Conservation (phyloP, 768 basidiomycete genomes). For the Panus rudis region DNA sequence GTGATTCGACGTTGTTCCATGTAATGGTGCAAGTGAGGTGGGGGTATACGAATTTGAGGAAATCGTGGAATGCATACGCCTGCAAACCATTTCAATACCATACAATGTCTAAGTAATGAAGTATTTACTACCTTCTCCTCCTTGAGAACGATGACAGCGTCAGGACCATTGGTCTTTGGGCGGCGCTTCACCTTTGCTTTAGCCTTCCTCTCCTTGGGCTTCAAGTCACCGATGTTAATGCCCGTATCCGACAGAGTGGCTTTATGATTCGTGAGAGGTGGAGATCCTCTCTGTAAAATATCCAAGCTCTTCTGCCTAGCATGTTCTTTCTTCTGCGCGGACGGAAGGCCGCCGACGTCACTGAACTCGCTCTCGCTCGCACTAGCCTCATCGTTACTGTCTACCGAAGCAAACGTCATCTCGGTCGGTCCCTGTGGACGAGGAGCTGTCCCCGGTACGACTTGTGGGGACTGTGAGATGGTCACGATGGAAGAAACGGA, state of each 20-base stretch:
- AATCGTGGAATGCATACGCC: slow-evolving; percentile 88
- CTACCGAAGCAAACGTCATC: slow-evolving; percentile 55
- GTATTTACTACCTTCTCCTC: slow-evolving; percentile 88
- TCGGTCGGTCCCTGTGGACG: slow-evolving; percentile 37
- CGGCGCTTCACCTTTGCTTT: slow-evolving; percentile 7
- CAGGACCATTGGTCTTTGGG: slow-evolving; percentile 35
- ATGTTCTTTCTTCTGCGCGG: slow-evolving; percentile 9
- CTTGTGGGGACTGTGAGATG: slow-evolving; percentile 65
- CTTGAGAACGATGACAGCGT: slow-evolving; percentile 83
- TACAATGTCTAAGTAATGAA: no score
- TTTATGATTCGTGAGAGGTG: no score
- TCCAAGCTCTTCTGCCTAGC: slow-evolving; percentile 50
- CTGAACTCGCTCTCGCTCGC: slow-evolving; percentile 25
- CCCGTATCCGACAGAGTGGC: not conserved
- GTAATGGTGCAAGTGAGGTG: slow-evolving; percentile 90
- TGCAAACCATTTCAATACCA: slow-evolving; percentile 19
- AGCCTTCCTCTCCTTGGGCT: not conserved
- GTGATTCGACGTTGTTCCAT: slow-evolving; percentile 90
- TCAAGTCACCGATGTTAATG: no score
- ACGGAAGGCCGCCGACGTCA: not conserved
- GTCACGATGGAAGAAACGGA: slow-evolving; percentile 82
- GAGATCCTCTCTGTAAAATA: slow-evolving; percentile 43
- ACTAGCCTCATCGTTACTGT: slow-evolving; percentile 45
- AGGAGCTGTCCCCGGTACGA: slow-evolving; percentile 42
- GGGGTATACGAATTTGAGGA: slow-evolving; percentile 89